These are phyloP conservation scores for Phaseolus lunatus DNA, from an alignment of 306 rosid species.

Conservation along the genomic window DNA sequence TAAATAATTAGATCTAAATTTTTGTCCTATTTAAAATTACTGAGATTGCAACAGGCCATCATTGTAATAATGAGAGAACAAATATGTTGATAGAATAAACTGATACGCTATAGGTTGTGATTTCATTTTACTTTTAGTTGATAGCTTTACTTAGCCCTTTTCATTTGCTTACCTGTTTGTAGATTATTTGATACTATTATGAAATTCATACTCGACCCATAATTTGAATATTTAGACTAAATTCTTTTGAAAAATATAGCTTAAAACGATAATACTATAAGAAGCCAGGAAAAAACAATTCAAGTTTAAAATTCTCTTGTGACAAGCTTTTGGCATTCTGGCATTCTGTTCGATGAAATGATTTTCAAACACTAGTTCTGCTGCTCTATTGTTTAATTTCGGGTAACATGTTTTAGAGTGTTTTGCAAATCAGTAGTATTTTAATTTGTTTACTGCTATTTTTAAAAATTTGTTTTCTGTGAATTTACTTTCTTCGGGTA, in stretches of 20 bases:
- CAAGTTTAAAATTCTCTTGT: neutral
- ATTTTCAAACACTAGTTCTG: neutral
- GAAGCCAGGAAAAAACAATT: too few relatives aligned
- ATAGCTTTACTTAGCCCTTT: neutral
- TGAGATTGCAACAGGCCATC: too few relatives aligned
- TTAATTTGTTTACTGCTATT: neutral
- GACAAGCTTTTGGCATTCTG: neutral
- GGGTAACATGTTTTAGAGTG: neutral
- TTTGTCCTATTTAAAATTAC: too few relatives aligned
- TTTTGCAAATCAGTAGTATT: neutral
- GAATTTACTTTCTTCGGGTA: neutral
- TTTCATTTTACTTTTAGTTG: too few relatives aligned
- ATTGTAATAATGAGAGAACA: neutral
- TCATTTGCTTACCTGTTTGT: neutral
- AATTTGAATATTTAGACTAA: neutral
- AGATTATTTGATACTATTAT: too few relatives aligned
- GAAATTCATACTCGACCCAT: neutral
- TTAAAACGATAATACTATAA: too few relatives aligned
- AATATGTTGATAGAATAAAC: neutral
- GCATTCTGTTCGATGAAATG: neutral
- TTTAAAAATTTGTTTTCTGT: neutral
- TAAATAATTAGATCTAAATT: neutral
- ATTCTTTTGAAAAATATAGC: too few relatives aligned
- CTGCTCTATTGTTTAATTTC: neutral
- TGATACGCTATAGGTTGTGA: neutral